phyloP scores from a whole-genome alignment of 2,329 filamentous ascomycete genomes.

The Dothiorella sarmentorum region DNA sequence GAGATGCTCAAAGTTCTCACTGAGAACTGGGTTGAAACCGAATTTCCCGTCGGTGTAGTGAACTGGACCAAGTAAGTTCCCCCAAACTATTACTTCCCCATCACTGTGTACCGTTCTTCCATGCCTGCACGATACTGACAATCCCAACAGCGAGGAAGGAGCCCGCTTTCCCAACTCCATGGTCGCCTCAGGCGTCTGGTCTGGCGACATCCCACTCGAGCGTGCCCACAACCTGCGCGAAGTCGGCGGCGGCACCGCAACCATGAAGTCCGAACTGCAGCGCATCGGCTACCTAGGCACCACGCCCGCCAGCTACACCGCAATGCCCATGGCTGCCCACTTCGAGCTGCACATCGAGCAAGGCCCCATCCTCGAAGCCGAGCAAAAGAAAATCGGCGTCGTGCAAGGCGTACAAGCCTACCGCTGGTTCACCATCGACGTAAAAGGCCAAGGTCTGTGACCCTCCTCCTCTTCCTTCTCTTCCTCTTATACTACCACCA shows the following conservation, averaged over 20 bases:
- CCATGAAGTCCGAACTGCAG: conserved; percentile 65
- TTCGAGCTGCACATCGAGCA: conserved; percentile 87
- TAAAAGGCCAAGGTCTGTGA: conserved; percentile 50
- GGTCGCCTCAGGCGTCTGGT: conserved; percentile 73
- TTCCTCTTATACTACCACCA: background rate
- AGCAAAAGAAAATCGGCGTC: conserved; percentile 62
- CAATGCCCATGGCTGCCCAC: conserved; percentile 68
- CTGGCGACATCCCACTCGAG: conserved; percentile 61
- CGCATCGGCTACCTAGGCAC: conserved; percentile 68
- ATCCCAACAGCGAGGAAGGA: conserved; percentile 64
- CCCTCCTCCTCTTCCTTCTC: background rate
- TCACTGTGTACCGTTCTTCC: background rate
- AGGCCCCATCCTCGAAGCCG: conserved; percentile 68
- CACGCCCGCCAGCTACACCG: conserved; percentile 54
- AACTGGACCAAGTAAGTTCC: conserved; percentile 69
- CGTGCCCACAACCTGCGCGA: conserved; percentile 61
- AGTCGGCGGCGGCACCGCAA: conserved; percentile 58
- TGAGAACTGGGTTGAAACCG: conserved; percentile 65
- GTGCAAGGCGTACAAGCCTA: conserved; percentile 73
- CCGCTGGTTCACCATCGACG: conserved; percentile 66
- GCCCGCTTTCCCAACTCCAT: conserved; percentile 75
- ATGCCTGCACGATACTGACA: background rate
- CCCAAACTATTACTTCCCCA: background rate
- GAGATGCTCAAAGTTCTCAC: conserved; percentile 68
- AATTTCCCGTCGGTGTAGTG: conserved; percentile 69